Evolutionary conservation across 2,329 filamentous ascomycete genomes (phyloP).

Genomic region (Ascochyta koolunga): DNA sequence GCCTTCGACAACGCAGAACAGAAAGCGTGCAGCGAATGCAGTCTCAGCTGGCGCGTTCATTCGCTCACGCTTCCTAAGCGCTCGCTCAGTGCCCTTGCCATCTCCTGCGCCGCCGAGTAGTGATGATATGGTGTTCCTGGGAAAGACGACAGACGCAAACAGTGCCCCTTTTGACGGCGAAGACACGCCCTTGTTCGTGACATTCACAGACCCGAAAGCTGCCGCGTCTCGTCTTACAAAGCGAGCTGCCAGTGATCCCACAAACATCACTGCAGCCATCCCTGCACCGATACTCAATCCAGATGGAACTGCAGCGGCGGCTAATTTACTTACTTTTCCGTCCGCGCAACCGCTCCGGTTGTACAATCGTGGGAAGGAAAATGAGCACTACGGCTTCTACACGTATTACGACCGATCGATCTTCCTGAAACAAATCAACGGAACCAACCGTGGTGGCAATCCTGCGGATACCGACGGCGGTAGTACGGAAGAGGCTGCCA

Average conservation of each 20-base stretch:
- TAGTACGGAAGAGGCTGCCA: conserved; percentile 53
- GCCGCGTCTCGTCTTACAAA: conserved; percentile 42
- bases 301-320: conserved; percentile 75
- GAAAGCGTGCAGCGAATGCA: conserved; percentile 67
- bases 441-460: conserved; percentile 47
- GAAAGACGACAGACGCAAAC: conserved; percentile 82
- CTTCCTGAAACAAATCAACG: conserved; percentile 71
- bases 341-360: conserved; percentile 78
- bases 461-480: conserved; percentile 59
- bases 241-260: conserved; percentile 39
- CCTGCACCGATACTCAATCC: conserved; percentile 67
- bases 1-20: conserved; percentile 35
- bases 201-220: conserved; percentile 60
- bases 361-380: conserved; percentile 78
- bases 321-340: conserved; percentile 73
- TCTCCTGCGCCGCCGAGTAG: conserved; percentile 64
- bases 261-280: conserved; percentile 60
- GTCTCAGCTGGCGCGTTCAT: conserved; percentile 47
- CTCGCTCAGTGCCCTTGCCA: conserved; percentile 49
- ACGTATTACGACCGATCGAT: conserved; percentile 88
- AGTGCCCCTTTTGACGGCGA: conserved; percentile 77
- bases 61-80: conserved; percentile 35
- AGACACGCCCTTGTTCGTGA: conserved; percentile 87
- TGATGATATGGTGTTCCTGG: conserved; percentile 79
- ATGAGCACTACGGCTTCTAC: conserved; percentile 94